Base-by-base conservation (phyloP, 2,329 filamentous ascomycete genomes). In the Neonectria neomacrospora region DNA sequence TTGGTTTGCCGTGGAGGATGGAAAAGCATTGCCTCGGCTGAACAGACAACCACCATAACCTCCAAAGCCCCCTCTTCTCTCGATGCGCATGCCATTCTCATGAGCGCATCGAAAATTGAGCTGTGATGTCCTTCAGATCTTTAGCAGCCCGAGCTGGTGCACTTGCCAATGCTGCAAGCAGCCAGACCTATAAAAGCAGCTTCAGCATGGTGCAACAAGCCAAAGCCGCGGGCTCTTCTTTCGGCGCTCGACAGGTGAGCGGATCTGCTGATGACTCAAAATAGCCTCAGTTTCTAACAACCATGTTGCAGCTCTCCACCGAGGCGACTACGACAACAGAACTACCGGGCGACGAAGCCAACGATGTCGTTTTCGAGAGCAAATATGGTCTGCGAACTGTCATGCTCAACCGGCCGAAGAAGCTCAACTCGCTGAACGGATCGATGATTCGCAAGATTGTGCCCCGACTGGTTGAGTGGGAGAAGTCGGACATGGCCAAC, bases 361-460 rank as follows among this genome's bases (percentile, higher is more conserved):
- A 97, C 77, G 96, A 99, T 87, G 96, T 99, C 70, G 84, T 97
- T 64, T 99, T 99, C 85, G 89, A 89, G 79, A 93, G 89, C 76
- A 86, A 91, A 73, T 97, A 96, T 80, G 96, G 96, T 67, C 87
- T 98, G 54, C 92, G 96, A 67, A 94, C 91, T 71, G 90, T 99
- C 75, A 91, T 97, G 81, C 91, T 99, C 71, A 99, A 99, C 83
- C 90, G 96, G 63, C 96, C 95, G 6, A 85, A 87, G 76, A 97
- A 97, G 82, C 86, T 94, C 77, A 98, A 99, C 81, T 91, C 95
- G 26, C 88, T 99, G 70, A 94, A 96, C 78, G 92, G 86, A 55
- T 97, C 94, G 61, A 99, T 99, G 96, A 92, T 91, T 67, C 88
- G 92, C 73, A 98, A 99, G 82, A 98, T 99, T 72, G 83, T 94